These are phyloP conservation scores for Helenozyma rhizophorensis DNA, from an alignment of 805 yeast species.

Conservation along the genomic window DNA sequence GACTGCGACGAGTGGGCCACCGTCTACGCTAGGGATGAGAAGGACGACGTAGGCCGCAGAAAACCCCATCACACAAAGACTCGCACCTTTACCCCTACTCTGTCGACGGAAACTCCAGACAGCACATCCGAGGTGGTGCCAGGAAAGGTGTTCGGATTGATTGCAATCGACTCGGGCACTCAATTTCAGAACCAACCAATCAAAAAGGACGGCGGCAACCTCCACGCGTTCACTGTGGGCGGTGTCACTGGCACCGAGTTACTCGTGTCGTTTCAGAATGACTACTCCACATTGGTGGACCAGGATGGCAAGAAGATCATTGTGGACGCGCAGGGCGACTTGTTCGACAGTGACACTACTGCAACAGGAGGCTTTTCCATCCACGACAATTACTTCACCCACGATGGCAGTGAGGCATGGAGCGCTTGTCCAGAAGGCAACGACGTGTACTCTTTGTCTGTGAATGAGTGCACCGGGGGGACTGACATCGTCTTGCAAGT, in stretches of 20 bases:
- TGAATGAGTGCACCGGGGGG: constrained; percentile 26
- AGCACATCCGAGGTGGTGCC: too few relatives aligned
- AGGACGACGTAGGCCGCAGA: too few relatives aligned
- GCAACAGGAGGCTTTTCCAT: constrained; percentile 39
- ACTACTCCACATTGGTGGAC: constrained; percentile 25
- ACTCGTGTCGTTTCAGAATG: constrained; percentile 20
- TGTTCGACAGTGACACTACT: constrained; percentile 26
- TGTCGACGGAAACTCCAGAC: too few relatives aligned
- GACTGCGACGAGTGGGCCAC: too few relatives aligned
- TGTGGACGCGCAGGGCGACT: constrained; percentile 28
- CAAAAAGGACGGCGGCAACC: constrained; percentile 26
- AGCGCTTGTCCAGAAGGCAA: constrained; percentile 17
- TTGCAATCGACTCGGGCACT: constrained; percentile 23
- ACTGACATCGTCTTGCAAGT: constrained; percentile 23
- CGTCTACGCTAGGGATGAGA: too few relatives aligned
- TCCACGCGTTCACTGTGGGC: constrained; percentile 32
- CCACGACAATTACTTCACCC: constrained; percentile 31
- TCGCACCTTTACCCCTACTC: too few relatives aligned
- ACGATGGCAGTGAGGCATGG: constrained; percentile 31
- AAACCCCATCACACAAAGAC: too few relatives aligned
- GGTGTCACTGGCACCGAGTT: constrained; percentile 27
- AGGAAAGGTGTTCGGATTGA: constrained; percentile 15
- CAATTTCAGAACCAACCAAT: constrained; percentile 22
- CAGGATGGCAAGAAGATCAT: constrained; percentile 26
- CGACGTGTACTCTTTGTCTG: constrained; percentile 14